A percentile compares a stretch with the other conserved stretches of the same genome.
phyloP scores from a whole-genome alignment of 768 basidiomycete species.

The Leccinum subtestaceum region DNA sequence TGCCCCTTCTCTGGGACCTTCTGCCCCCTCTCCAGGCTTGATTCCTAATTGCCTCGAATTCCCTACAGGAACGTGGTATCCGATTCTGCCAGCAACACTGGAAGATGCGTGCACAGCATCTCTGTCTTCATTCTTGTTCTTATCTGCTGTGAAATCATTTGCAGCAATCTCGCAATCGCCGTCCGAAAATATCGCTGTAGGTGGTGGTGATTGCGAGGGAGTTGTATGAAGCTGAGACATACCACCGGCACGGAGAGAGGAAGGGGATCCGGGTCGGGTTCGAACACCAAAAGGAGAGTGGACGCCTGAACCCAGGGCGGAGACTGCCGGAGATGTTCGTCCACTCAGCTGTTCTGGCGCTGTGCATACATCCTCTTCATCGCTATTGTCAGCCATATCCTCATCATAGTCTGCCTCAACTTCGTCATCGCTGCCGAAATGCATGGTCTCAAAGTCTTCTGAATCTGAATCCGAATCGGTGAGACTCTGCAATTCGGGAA shows the following conservation, averaged over 20 bases:
- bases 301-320: slow-evolving; percentile 16
- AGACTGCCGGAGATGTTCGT: slow-evolving; percentile 26
- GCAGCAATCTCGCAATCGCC: background rate
- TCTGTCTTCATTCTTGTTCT: slow-evolving; percentile 1
- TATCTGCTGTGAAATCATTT: slow-evolving; percentile 1
- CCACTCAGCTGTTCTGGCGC: slow-evolving; percentile 23
- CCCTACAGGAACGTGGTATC: background rate
- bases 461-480: slow-evolving; percentile 24
- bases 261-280: slow-evolving; percentile 2
- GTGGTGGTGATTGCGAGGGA: slow-evolving; percentile 6
- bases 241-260: slow-evolving; percentile 6
- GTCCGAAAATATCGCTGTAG: slow-evolving; percentile 10
- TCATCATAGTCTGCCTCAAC: slow-evolving; percentile 31
- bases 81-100: slow-evolving; percentile 2
- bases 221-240: background rate
- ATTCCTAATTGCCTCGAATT: slow-evolving; percentile 1
- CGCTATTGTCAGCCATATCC: slow-evolving; percentile 28
- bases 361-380: slow-evolving; percentile 25
- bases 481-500: slow-evolving; percentile 26
- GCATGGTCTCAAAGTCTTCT: slow-evolving; percentile 21
- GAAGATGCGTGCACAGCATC: slow-evolving; percentile 2
- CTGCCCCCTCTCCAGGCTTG: slow-evolving; percentile 2
- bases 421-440: slow-evolving; percentile 20
- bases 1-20: slow-evolving; percentile 11
- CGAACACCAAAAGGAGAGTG: slow-evolving; percentile 10